Evolutionary conservation across 441 rosid species (phyloP).

Genomic region (Populus hybrid): DNA sequence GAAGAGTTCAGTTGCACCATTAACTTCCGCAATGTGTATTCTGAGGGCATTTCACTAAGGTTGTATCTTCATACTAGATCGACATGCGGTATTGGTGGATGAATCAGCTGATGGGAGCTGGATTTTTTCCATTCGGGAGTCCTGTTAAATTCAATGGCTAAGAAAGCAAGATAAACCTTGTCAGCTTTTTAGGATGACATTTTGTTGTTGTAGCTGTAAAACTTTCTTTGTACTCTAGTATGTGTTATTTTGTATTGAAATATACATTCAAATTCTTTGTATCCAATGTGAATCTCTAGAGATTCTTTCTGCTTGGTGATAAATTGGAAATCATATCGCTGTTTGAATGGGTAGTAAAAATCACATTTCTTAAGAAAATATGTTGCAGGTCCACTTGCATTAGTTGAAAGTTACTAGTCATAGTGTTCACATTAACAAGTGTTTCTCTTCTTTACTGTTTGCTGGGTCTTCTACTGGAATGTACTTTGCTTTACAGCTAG

Average conservation of each 20-base stretch:
- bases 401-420: not conserved
- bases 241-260: not conserved
- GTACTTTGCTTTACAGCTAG: conserved; percentile 36
- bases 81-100: too few relatives aligned
- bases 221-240: too few relatives aligned
- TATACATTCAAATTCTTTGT: not conserved
- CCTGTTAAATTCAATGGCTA: not conserved
- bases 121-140: too few relatives aligned
- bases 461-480: conserved; percentile 8
- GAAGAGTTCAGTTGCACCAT: too few relatives aligned
- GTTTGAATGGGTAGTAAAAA: not conserved
- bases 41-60: too few relatives aligned
- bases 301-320: not conserved
- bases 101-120: too few relatives aligned
- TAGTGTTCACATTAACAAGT: not conserved
- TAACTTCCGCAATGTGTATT: too few relatives aligned
- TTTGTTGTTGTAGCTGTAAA: not conserved
- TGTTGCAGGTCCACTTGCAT: not conserved
- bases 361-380: not conserved
- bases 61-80: too few relatives aligned
- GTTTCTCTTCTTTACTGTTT: not conserved
- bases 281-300: not conserved
- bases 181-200: not conserved
- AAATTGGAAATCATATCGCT: not conserved
- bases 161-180: not conserved